These are phyloP conservation scores for Nannochloris sp. DNA, from an alignment of 139 green algal species.

Conservation along the genomic window DNA sequence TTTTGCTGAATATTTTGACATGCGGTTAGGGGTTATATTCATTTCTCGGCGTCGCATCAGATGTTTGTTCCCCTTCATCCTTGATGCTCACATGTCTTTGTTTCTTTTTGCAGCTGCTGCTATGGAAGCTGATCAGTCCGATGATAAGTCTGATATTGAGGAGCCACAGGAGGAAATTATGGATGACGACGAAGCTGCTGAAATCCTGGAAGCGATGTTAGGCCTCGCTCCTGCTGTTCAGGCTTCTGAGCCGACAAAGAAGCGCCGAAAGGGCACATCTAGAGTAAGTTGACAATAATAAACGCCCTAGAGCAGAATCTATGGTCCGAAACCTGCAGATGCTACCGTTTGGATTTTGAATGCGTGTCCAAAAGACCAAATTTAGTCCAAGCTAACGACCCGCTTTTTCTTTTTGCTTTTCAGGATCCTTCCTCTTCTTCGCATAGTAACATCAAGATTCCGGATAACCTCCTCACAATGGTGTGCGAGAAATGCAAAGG, in stretches of 20 bases:
- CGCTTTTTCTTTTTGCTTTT: too few species aligned
- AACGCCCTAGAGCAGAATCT: too few species aligned
- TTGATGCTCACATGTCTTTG: neutral
- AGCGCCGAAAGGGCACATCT: constrained; percentile 7
- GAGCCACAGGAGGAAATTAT: neutral
- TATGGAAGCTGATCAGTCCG: constrained; percentile 4
- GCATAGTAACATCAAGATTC: constrained; percentile 21
- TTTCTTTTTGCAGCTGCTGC: constrained; percentile 12
- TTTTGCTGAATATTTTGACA: neutral
- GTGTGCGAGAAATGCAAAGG: constrained; percentile 55
- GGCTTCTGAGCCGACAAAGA: constrained; percentile 6
- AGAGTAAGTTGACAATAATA: neutral
- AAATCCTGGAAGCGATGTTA: constrained; percentile 46
- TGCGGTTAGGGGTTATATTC: neutral
- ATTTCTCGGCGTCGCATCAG: neutral
- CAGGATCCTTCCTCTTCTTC: too few species aligned
- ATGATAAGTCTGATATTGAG: neutral
- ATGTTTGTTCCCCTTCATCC: neutral
- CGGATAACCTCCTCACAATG: constrained; percentile 41
- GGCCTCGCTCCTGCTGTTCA: neutral
- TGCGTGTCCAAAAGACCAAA: too few species aligned
- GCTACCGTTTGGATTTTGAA: too few species aligned
- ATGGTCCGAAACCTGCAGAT: too few species aligned
- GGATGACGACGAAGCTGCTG: constrained; percentile 40
- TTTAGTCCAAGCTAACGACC: too few species aligned